Conservation (phyloP, 139 green algal genomes). For the Coelastrella sp. region DNA sequence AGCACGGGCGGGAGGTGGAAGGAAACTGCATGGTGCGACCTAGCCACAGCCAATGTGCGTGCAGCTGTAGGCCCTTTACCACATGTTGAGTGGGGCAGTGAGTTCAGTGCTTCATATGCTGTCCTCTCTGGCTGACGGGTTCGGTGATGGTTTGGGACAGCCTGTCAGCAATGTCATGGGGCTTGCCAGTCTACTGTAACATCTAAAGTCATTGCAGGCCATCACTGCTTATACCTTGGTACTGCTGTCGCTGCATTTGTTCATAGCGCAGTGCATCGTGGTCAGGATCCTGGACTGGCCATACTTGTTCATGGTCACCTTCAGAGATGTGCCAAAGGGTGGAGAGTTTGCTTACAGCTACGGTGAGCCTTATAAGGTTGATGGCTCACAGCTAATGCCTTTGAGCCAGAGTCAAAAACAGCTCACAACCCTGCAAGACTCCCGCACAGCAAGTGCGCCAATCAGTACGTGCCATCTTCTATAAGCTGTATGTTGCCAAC, state of each 20-base stretch:
- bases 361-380: neutral
- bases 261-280: neutral
- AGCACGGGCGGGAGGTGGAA: neutral
- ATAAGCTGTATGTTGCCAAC: neutral
- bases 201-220: neutral
- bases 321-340: neutral
- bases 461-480: neutral
- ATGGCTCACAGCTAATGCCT: neutral
- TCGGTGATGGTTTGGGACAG: too few relatives aligned
- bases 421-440: neutral
- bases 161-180: too few relatives aligned
- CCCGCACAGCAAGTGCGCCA: neutral
- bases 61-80: too few relatives aligned
- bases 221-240: neutral
- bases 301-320: constrained; percentile 20
- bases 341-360: constrained; percentile 1
- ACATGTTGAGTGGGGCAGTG: neutral
- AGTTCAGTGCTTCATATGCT: neutral
- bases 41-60: neutral
- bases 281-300: constrained; percentile 1
- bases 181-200: too few relatives aligned
- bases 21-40: neutral
- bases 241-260: neutral
- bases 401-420: neutral
- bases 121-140: neutral